phyloP scores from a whole-genome alignment of 1,139 yeast species.

The Pichia sp. region DNA sequence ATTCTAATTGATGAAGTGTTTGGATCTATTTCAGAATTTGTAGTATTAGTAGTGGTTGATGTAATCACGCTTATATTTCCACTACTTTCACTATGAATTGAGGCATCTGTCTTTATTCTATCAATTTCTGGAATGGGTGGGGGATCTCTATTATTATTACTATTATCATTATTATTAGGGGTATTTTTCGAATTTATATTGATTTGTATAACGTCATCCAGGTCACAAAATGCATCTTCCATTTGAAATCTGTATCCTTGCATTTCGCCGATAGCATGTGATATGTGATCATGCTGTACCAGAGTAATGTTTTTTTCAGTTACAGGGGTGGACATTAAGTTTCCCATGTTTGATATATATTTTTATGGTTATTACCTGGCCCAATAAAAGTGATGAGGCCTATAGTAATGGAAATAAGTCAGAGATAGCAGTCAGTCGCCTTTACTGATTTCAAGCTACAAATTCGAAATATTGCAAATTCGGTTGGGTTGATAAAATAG shows the following conservation, averaged over 20 bases:
- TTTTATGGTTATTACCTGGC: neutral
- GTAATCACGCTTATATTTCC: conserved; percentile 2
- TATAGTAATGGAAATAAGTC: neutral
- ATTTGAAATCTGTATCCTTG: conserved; percentile 71
- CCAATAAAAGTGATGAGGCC: neutral
- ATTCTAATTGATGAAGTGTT: conserved; percentile 27
- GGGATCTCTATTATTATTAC: neutral
- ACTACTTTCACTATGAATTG: conserved; percentile 1
- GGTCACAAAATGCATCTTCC: conserved; percentile 68
- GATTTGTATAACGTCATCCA: conserved; percentile 26
- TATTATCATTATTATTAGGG: neutral
- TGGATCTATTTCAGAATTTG: neutral
- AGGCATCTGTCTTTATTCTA: conserved; percentile 1
- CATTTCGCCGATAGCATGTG: conserved; percentile 68
- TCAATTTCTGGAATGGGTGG: neutral
- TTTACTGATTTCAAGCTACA: neutral
- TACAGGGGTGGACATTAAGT: conserved; percentile 66
- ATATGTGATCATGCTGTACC: conserved; percentile 36
- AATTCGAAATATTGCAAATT: neutral
- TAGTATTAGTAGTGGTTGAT: neutral
- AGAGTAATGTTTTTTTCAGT: conserved; percentile 53
- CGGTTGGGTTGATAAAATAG: neutral
- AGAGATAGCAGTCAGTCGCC: neutral
- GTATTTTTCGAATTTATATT: neutral
- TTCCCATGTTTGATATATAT: conserved; percentile 48